Evolutionary conservation across 345 rosid species (phyloP), one percentile per base, ranked within the genome.

Genomic region (Melaleuca alternifolia): DNA sequence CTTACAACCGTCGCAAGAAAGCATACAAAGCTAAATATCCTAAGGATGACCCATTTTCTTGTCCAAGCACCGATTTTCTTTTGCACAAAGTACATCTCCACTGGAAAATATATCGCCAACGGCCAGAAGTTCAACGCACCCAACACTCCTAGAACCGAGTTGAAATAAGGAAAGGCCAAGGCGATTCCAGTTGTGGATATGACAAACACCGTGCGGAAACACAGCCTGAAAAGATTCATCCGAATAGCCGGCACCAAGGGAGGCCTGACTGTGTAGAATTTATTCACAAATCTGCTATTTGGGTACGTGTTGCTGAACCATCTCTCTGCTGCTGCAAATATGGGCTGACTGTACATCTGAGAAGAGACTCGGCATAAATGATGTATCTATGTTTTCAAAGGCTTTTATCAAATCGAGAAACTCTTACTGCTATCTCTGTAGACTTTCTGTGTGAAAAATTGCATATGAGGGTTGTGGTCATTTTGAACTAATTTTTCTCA

Each of bases 81-180:
- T 90, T 92, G 98, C 92, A 82, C 87, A 41, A 92, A 56, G 88
- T 92, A 93, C 97, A 96, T 95, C 87, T 93, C 93, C 90, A 95
- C 94, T 0, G 99, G 99, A 57, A 95, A 96, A 90, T 94, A 92
- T 82, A 95, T 94, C 3, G 95, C 84, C 52, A 95, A 87, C 11
- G 98, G 96, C 98, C 98, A 95, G 61, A 94, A 96, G 44, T 86
- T 91, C 51, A 94, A 30, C 1, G 93, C 98, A 12, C 98, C 98
- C 41, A 95, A 51, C 28, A 93, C 88, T 86, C 97, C 99, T 13
- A 96, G 51, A 48, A 95, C 93, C 88, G 93, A 93, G 91, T 96
- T 95, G 93, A 96, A 95, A 91, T 93, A 96, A 12, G 98, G 98
- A 87, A 96, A 94, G 50, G 89, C 0, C 85, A 93, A 85, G 13